These are phyloP conservation scores for Ogataea hybrid DNA, from an alignment of 1,139 yeast genomes.

Conservation along the genomic window DNA sequence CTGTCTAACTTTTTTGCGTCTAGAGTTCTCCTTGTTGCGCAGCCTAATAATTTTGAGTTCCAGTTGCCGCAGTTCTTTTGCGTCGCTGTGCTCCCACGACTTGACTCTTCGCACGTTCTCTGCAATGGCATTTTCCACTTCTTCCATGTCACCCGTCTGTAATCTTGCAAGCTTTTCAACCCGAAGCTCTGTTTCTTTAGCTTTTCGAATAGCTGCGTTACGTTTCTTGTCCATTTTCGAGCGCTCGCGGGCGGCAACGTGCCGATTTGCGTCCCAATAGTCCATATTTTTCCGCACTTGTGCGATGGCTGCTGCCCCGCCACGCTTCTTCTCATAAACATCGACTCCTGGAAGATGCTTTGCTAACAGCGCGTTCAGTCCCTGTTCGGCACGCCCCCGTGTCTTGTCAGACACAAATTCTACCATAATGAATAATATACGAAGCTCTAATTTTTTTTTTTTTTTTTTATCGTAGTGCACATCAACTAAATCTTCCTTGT, in stretches of 20 bases:
- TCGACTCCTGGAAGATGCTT: slow-evolving; percentile 24
- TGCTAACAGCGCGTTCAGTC: slow-evolving; percentile 27
- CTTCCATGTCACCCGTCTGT: slow-evolving; percentile 38
- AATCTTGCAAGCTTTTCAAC: slow-evolving; percentile 52
- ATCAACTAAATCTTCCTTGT: slow-evolving; percentile 13
- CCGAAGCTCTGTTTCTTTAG: slow-evolving; percentile 37
- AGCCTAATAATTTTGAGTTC: slow-evolving; percentile 21
- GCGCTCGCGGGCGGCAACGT: slow-evolving; percentile 13
- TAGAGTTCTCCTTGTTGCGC: slow-evolving; percentile 18
- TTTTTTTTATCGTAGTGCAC: slow-evolving; percentile 8
- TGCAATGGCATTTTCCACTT: slow-evolving; percentile 45
- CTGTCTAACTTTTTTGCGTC: slow-evolving; percentile 21
- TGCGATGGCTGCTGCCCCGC: slow-evolving; percentile 25
- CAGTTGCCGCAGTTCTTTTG: slow-evolving; percentile 38
- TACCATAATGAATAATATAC: slow-evolving; percentile 10
- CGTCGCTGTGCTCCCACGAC: slow-evolving; percentile 45
- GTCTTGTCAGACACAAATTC: slow-evolving; percentile 26
- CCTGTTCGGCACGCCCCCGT: slow-evolving; percentile 20
- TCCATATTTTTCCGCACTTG: slow-evolving; percentile 14
- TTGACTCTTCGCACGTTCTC: slow-evolving; percentile 48
- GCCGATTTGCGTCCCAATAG: slow-evolving; percentile 13
- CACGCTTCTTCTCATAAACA: background rate
- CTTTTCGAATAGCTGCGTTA: slow-evolving; percentile 38
- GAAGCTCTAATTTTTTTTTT: slow-evolving; percentile 5
- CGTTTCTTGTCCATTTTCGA: slow-evolving; percentile 38